Conservation (phyloP, 225 moss, liverwort and hornwort genomes). For the Climacium dendroides region DNA sequence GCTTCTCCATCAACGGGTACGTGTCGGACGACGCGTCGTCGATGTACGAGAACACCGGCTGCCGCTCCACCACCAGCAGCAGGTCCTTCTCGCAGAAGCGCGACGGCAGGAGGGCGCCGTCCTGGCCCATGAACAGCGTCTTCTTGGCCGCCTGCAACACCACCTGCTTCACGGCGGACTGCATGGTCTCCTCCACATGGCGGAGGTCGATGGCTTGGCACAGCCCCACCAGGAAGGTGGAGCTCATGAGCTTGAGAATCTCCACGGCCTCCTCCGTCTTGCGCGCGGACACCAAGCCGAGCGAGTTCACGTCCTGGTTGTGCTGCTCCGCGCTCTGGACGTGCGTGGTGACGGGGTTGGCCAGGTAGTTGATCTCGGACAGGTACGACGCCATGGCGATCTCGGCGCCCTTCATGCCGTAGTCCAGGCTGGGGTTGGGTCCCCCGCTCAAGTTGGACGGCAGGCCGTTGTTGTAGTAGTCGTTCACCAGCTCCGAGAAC, state of each 20-base stretch:
- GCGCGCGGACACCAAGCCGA: slow-evolving; percentile 47
- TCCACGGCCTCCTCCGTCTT: slow-evolving; percentile 48
- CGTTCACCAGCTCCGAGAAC: slow-evolving; percentile 50
- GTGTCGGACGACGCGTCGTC: background rate
- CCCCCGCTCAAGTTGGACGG: slow-evolving; percentile 28
- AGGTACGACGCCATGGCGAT: slow-evolving; percentile 54
- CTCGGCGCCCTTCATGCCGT: slow-evolving; percentile 60
- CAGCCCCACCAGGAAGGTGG: background rate
- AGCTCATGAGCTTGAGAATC: slow-evolving; percentile 32
- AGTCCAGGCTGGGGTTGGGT: slow-evolving; percentile 57
- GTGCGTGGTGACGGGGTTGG: slow-evolving; percentile 48
- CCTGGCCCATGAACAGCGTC: background rate
- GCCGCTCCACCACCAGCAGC: slow-evolving; percentile 8
- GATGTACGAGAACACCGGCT: slow-evolving; percentile 7
- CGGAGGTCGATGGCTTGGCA: background rate
- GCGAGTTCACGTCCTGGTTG: slow-evolving; percentile 47
- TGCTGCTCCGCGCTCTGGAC: slow-evolving; percentile 53
- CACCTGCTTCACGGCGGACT: background rate
- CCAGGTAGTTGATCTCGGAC: slow-evolving; percentile 39
- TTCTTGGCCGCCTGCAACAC: background rate
- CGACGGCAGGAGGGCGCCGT: background rate
- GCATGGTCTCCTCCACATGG: background rate
- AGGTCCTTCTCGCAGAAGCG: slow-evolving; percentile 32
- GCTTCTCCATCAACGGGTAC: slow-evolving; percentile 36
- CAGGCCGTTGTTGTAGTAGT: slow-evolving; percentile 49